These are phyloP conservation scores for Coelastrella sp. DNA, from an alignment of 139 green algal species.

Conservation along the genomic window DNA sequence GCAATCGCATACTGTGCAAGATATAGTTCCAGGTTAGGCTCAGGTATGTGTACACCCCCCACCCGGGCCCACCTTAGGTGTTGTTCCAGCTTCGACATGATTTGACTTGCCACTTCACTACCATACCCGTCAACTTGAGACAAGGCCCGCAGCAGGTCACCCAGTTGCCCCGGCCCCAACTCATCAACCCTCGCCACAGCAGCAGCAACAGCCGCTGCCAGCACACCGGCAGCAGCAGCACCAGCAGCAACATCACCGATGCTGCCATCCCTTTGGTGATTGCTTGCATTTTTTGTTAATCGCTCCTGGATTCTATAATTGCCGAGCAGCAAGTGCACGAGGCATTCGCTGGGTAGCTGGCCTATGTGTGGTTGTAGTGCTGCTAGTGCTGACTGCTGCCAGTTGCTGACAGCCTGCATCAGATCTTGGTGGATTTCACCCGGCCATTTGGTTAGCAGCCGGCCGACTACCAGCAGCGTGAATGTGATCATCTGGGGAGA, in stretches of 20 bases:
- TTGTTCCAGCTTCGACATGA: not conserved
- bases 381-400: conserved; percentile 3
- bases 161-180: not conserved
- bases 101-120: not conserved
- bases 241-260: conserved; percentile 9
- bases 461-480: not conserved
- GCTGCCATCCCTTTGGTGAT: not conserved
- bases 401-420: not conserved
- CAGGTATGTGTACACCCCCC: too few species aligned
- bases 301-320: not conserved
- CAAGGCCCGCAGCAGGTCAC: not conserved
- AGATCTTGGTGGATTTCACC: not conserved
- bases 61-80: not conserved
- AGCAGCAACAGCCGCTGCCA: not conserved
- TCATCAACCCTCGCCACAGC: not conserved
- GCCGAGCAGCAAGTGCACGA: conserved; percentile 7
- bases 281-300: not conserved
- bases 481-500: not conserved
- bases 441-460: not conserved
- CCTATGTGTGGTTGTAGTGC: not conserved
- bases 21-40: too few species aligned
- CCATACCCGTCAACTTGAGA: not conserved
- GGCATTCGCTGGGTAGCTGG: not conserved
- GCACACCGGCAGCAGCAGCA: not conserved
- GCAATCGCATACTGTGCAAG: not conserved